A percentile compares a stretch with the other conserved stretches of the same genome.
phyloP scores from a whole-genome alignment of 2,329 filamentous ascomycete species.

The Diplodia sapinea region DNA sequence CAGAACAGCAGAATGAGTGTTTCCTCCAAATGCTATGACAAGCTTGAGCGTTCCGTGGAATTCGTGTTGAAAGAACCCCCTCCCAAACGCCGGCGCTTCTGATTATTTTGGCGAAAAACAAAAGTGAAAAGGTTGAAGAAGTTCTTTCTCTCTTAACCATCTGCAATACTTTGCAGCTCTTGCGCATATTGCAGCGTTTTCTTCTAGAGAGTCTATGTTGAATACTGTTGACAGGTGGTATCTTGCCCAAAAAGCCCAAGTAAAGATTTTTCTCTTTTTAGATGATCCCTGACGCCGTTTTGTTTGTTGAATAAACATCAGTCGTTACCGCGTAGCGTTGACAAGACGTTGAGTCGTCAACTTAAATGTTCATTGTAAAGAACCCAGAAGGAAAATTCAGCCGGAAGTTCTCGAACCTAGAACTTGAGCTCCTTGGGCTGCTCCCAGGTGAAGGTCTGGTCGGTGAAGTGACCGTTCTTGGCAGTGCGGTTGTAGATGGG shows the following conservation, averaged over 20 bases:
- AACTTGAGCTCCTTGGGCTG: slow-evolving; percentile 93
- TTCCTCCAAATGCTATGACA: slow-evolving; percentile 2
- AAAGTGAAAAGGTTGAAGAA: background rate
- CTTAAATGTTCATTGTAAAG: background rate
- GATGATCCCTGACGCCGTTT: slow-evolving; percentile 35
- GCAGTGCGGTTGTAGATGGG: slow-evolving; percentile 98
- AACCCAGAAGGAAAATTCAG: slow-evolving; percentile 14
- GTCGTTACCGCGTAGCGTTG: slow-evolving; percentile 21
- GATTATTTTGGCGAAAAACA: slow-evolving; percentile 15
- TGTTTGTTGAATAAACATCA: slow-evolving; percentile 32
- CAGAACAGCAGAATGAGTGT: background rate
- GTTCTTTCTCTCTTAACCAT: slow-evolving; percentile 9
- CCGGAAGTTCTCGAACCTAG: slow-evolving; percentile 66
- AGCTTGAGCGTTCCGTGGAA: slow-evolving; percentile 23
- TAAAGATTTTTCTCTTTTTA: slow-evolving; percentile 26
- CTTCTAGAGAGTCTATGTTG: slow-evolving; percentile 33
- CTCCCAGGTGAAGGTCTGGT: slow-evolving; percentile 98
- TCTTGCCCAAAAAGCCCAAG: slow-evolving; percentile 25
- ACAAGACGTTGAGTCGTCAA: slow-evolving; percentile 32
- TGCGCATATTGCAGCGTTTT: slow-evolving; percentile 27
- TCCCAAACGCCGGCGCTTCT: slow-evolving; percentile 30
- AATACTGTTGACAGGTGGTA: slow-evolving; percentile 32
- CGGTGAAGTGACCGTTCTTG: slow-evolving; percentile 99
- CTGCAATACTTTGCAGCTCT: slow-evolving; percentile 30
- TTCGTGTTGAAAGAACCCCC: slow-evolving; percentile 32